Evolutionary conservation across 1,284 basidiomycete species (phyloP), one percentile per base, ranked within the genome.

Genomic region (Irpex lacteus): DNA sequence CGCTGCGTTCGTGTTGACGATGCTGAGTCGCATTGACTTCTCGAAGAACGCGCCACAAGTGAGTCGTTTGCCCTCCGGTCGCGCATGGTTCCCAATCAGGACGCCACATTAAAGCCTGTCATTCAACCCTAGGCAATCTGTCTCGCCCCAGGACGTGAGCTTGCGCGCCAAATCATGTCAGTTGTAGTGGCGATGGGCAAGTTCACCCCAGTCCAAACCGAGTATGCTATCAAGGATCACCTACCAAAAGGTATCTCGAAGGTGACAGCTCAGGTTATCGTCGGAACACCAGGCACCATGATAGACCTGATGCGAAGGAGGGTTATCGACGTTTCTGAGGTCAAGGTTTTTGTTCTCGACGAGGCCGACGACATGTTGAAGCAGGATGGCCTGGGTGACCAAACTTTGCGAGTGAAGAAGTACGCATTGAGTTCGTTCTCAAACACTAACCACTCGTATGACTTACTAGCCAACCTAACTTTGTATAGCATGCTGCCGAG

Each of bases 361-460:
- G 98, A 99, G 79, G 98, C 98, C 37, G 98, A 99, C 78, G 98
- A 98, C 77, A 98, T 99, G 96, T 83, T 99, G 68, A 96, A 97
- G 74, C 90, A 95, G 73, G 95, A 97, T 75, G 95, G 96, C 21
- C 79, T 99, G 60, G 95, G 95, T n/a, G 98, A 99, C 71, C 97
- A 99, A 79, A 97, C 95, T 1, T 80, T 97, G 65, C 86, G 92
- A 60, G 95, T 98, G 65, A 98, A 98, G 80, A 98, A 96, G 95
- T 95, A 68, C 62, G 89, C 79, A 13, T 40, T 21, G 50, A 18
- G 37, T 34, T 53, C 44, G 6, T 47, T 15, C 7, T 26, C 11
- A 47, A 47, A 26, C 26, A 26, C 26, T 26, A 4, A 26, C 26
- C 26, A 26, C 26, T 26, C 44, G 44, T 26, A 19, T 53, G 15